Evolutionary conservation across 2,329 filamentous ascomycete genomes (phyloP).

Genomic region (Scolecobasidium constrictum): DNA sequence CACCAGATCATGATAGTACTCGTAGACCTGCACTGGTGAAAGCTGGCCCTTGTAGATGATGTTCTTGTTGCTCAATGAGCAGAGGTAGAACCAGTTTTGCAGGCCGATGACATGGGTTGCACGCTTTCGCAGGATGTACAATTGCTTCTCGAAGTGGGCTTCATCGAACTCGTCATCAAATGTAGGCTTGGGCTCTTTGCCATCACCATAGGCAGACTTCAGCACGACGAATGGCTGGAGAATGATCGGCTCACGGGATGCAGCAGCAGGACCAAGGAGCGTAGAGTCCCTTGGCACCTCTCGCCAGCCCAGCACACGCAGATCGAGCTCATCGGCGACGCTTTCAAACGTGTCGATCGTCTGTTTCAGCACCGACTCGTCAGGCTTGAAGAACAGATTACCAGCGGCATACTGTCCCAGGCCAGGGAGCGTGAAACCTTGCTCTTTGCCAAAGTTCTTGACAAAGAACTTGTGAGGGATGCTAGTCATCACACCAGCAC

Average conservation of each 20-base stretch:
- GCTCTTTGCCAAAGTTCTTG: slow-evolving; percentile 93
- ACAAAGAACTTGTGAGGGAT: slow-evolving; percentile 98
- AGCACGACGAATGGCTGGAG: slow-evolving; percentile 92
- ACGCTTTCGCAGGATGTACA: slow-evolving; percentile 90
- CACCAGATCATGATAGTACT: slow-evolving; percentile 94
- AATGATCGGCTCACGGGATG: slow-evolving; percentile 89
- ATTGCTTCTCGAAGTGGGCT: slow-evolving; percentile 77
- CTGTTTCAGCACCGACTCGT: slow-evolving; percentile 78
- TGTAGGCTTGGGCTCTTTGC: slow-evolving; percentile 64
- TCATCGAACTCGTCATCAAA: slow-evolving; percentile 76
- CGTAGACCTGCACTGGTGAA: slow-evolving; percentile 88
- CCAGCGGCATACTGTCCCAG: slow-evolving; percentile 91
- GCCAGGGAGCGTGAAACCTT: slow-evolving; percentile 75
- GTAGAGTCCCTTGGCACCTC: slow-evolving; percentile 89
- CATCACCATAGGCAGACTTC: slow-evolving; percentile 71
- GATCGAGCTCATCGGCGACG: slow-evolving; percentile 74
- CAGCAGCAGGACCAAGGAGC: slow-evolving; percentile 82
- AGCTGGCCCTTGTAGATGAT: slow-evolving; percentile 98
- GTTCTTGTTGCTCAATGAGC: slow-evolving; percentile 93
- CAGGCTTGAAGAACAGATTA: slow-evolving; percentile 98
- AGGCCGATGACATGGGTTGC: slow-evolving; percentile 89
- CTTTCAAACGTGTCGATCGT: slow-evolving; percentile 91
- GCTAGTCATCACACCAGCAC: slow-evolving; percentile 98
- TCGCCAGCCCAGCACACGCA: slow-evolving; percentile 93
- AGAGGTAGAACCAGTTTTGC: slow-evolving; percentile 98